phyloP scores from a whole-genome alignment of 2,329 filamentous ascomycete genomes.

The Aspergillus novoparasiticus region DNA sequence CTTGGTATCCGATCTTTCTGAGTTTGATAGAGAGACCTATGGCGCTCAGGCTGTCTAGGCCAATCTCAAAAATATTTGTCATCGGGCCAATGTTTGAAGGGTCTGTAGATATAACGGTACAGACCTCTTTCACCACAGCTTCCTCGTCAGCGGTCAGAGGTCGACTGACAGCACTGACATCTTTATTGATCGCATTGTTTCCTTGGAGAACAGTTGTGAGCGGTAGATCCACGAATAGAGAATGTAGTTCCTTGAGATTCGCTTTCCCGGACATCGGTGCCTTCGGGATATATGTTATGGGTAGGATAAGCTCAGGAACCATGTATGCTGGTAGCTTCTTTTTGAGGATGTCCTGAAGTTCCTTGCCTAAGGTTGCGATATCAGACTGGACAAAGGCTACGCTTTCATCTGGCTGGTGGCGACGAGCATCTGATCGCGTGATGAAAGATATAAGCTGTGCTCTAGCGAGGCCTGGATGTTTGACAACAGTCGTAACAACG shows the following conservation, averaged over 20 bases:
- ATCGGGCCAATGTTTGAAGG: slow-evolving; percentile 19
- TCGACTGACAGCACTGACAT: slow-evolving; percentile 11
- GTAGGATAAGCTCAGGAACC: slow-evolving; percentile 32
- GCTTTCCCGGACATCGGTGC: slow-evolving; percentile 36
- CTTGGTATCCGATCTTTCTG: slow-evolving; percentile 35
- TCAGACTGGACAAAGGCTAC: slow-evolving; percentile 23
- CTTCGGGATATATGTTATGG: slow-evolving; percentile 29
- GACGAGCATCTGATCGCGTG: slow-evolving; percentile 17
- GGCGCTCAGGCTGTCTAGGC: slow-evolving; percentile 42
- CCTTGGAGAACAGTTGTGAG: slow-evolving; percentile 26
- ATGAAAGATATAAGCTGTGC: slow-evolving; percentile 35
- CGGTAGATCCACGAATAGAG: slow-evolving; percentile 30
- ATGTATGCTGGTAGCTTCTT: slow-evolving; percentile 31
- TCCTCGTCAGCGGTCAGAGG: slow-evolving; percentile 29
- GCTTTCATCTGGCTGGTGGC: slow-evolving; percentile 13
- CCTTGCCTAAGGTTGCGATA: slow-evolving; percentile 21
- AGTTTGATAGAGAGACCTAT: slow-evolving; percentile 41
- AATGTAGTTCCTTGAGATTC: slow-evolving; percentile 33
- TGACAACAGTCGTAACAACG: slow-evolving; percentile 32
- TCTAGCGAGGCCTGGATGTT: slow-evolving; percentile 30
- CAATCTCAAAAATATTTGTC: slow-evolving; percentile 41
- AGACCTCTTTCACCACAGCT: slow-evolving; percentile 27
- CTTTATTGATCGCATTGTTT: slow-evolving; percentile 11
- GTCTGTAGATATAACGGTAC: slow-evolving; percentile 23
- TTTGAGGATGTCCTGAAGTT: slow-evolving; percentile 29